A percentile compares a stretch with the other conserved stretches of the same genome.
Conservation (phyloP, 2,329 filamentous ascomycete species). For the Trichothecium roseum region DNA sequence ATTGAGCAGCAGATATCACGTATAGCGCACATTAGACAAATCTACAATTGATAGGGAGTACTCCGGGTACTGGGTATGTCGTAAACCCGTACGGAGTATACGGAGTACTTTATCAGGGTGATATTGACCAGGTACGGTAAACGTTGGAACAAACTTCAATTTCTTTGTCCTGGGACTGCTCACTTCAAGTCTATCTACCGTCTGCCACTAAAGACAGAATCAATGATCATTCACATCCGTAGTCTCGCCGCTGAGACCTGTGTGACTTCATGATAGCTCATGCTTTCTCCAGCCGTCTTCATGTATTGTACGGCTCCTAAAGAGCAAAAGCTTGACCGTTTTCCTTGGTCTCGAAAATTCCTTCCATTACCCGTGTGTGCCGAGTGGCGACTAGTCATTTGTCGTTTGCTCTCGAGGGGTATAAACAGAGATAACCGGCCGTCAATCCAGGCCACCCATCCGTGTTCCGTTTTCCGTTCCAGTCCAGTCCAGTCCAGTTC, state of each 20-base stretch:
- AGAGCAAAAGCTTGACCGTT: constrained; percentile 4
- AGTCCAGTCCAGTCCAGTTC: constrained; percentile 13
- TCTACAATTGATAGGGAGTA: no score
- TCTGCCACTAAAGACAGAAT: no score
- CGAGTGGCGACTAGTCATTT: no score
- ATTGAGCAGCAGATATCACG: no score
- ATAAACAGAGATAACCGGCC: constrained; percentile 21
- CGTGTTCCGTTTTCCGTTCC: constrained; percentile 1
- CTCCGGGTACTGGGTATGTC: no score
- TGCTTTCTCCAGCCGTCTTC: background rate
- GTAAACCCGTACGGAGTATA: no score
- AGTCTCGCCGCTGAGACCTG: background rate
- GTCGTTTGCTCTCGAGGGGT: constrained; percentile 9
- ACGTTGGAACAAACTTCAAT: background rate
- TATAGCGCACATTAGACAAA: no score
- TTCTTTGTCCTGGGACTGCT: constrained; percentile 30
- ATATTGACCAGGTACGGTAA: no score
- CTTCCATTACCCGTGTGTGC: constrained; percentile 9
- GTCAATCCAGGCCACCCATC: constrained; percentile 7
- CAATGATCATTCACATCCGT: background rate
- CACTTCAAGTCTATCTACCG: constrained; percentile 20
- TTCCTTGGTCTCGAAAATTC: constrained; percentile 10
- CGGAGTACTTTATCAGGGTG: no score
- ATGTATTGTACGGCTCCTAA: background rate
- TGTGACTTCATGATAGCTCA: background rate